phyloP scores from a whole-genome alignment of 225 moss, liverwort and hornwort species.

The Asterella californica region DNA sequence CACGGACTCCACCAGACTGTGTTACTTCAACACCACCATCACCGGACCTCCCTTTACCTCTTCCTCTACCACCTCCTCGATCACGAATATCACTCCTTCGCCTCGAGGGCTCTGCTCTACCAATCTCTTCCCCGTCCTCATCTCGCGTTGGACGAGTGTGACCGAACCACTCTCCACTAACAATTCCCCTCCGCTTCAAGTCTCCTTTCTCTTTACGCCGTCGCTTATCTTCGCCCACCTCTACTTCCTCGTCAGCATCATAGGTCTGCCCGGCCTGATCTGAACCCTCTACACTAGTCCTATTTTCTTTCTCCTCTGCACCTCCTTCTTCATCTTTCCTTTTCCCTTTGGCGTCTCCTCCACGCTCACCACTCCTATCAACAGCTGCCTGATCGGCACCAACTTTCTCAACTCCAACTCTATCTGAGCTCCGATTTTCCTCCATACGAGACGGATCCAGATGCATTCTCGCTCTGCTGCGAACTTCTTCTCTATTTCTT shows the following conservation, averaged over 20 bases:
- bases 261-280: slow-evolving; percentile 64
- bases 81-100: slow-evolving; percentile 73
- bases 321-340: slow-evolving; percentile 66
- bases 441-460: slow-evolving; percentile 66
- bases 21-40: slow-evolving; percentile 56
- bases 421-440: slow-evolving; percentile 52
- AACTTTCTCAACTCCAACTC: slow-evolving; percentile 44
- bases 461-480: slow-evolving; percentile 63
- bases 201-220: slow-evolving; percentile 85
- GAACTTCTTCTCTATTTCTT: slow-evolving; percentile 81
- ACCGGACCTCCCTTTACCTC: slow-evolving; percentile 64
- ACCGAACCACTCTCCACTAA: slow-evolving; percentile 58
- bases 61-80: slow-evolving; percentile 68
- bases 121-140: slow-evolving; percentile 74
- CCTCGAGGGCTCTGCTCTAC: slow-evolving; percentile 77
- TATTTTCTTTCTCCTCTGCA: slow-evolving; percentile 60
- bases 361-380: slow-evolving; percentile 61
- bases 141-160: slow-evolving; percentile 68
- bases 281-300: slow-evolving; percentile 41
- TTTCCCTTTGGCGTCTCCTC: slow-evolving; percentile 62
- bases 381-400: slow-evolving; percentile 45
- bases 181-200: slow-evolving; percentile 54
- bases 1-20: slow-evolving; percentile 41
- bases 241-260: slow-evolving; percentile 89
- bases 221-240: slow-evolving; percentile 78